A percentile compares a stretch with the other conserved stretches of the same genome.
These are phyloP conservation scores for Pichia californica DNA, from an alignment of 805 yeast species.

Conservation along the genomic window DNA sequence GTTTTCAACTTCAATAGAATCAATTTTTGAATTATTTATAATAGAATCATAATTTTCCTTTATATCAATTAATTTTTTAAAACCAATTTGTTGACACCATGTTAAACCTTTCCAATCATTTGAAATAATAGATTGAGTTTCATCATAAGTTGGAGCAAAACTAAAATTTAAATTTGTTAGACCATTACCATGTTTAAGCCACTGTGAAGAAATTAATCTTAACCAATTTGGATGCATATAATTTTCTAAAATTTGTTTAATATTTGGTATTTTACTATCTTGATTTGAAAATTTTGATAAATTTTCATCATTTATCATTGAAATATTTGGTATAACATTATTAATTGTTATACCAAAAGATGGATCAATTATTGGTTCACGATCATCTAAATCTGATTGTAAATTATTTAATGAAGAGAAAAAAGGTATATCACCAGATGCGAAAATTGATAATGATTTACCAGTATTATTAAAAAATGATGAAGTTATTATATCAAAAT, in stretches of 20 bases:
- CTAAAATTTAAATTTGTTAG: constrained; percentile 36
- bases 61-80: constrained; percentile 28
- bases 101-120: constrained; percentile 43
- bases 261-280: constrained; percentile 14
- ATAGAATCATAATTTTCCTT: constrained; percentile 12
- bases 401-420: constrained; percentile 63
- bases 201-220: constrained; percentile 55
- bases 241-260: constrained; percentile 35
- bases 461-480: constrained; percentile 45
- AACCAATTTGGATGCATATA: constrained; percentile 60
- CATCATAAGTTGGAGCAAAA: constrained; percentile 65
- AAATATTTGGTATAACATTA: constrained; percentile 55
- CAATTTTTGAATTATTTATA: not conserved
- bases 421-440: constrained; percentile 64
- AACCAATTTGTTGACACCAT: constrained; percentile 51
- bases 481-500: constrained; percentile 54
- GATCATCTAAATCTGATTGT: constrained; percentile 68
- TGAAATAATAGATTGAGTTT: constrained; percentile 47
- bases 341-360: constrained; percentile 49
- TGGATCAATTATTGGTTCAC: constrained; percentile 62
- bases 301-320: constrained; percentile 31
- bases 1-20: not conserved
- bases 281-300: constrained; percentile 41
- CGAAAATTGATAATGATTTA: constrained; percentile 58
- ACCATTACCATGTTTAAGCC: constrained; percentile 43